Evolutionary conservation across 108 stramenopile species (phyloP), one percentile per base, ranked within the genome.

Genomic region (Phaeodactylum tricornutum): DNA sequence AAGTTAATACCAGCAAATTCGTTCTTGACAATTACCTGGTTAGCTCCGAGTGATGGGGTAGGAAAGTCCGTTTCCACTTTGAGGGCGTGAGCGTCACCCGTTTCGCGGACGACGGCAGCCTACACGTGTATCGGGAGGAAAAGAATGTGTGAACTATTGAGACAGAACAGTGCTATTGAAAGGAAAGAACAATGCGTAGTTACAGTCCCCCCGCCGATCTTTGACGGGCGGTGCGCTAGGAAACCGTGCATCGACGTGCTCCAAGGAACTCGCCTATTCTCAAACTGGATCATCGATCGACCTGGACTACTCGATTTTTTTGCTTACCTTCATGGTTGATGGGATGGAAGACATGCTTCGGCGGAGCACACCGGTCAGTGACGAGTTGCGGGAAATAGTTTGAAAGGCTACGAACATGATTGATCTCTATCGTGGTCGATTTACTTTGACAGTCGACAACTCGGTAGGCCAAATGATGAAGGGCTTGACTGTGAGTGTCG

Each of bases 1-100:
- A 88, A 88, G 73, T 88, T 88, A 47, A 88, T 59, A 46, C 87
- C 82, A 19, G 80, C 73, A 53, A 45, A 88, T 39, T 73, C 53
- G 60, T 88, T 88, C 53, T 69, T 67, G 15, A 81, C 75, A 20
- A 88, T 67, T 12, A 77, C 80, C 40, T 74, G 63, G 16, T 79
- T 78, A 0, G 57, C 42, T 9, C 50, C 45, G 29, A 75, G 21
- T 1, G 36, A 29, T 21, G 84, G 79, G 14, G 54, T 63, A 43
- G 84, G 76, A 52, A 69, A 72, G 27, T 80, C 65, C 12, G 53
- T 45, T 32, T 70, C 77, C 21, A 60, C 35, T 22, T 64, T 43
- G 17, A 87, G 64, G 9, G 63, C 75, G 23, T 76, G 56, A 20
- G 75, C 71, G 43, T 75, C 79, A 15, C 87, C 87, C 30, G 50